Percentiles rank a stretch among this genome's conserved stretches.
These are phyloP conservation scores for Kodamaea nitidulidarum DNA, from an alignment of 805 yeast genomes.

Conservation along the genomic window DNA sequence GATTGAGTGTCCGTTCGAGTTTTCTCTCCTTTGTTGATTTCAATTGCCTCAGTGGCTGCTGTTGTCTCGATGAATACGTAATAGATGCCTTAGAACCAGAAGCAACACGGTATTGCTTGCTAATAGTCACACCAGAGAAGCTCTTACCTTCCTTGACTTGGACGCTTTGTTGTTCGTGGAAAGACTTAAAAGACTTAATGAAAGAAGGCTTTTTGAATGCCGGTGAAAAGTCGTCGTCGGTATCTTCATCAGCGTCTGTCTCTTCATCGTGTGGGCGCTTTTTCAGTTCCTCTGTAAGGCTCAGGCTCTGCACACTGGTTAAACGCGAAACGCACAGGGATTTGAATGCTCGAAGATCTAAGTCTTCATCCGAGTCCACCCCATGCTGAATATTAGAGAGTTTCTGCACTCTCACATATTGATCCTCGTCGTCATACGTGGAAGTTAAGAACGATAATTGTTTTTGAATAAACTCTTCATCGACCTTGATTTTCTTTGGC, in stretches of 20 bases:
- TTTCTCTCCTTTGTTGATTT: slow-evolving; percentile 25
- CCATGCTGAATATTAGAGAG: slow-evolving; percentile 36
- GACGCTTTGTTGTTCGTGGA: slow-evolving; percentile 32
- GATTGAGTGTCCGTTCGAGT: slow-evolving; percentile 23
- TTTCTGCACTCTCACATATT: slow-evolving; percentile 27
- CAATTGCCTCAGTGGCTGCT: slow-evolving; percentile 20
- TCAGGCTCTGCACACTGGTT: slow-evolving; percentile 21
- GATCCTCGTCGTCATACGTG: slow-evolving; percentile 24
- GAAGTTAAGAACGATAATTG: slow-evolving; percentile 50
- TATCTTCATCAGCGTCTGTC: slow-evolving; percentile 22
- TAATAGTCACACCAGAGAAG: slow-evolving; percentile 48
- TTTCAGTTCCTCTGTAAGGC: slow-evolving; percentile 14
- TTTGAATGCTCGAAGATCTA: slow-evolving; percentile 46
- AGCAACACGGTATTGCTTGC: slow-evolving; percentile 51
- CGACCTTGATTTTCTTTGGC: slow-evolving; percentile 35
- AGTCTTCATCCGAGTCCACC: slow-evolving; percentile 32
- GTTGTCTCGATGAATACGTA: slow-evolving; percentile 44
- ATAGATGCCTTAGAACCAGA: slow-evolving; percentile 57
- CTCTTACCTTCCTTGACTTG: slow-evolving; percentile 38
- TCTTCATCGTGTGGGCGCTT: slow-evolving; percentile 14
- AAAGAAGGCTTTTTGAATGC: slow-evolving; percentile 44
- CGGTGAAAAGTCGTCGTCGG: slow-evolving; percentile 36
- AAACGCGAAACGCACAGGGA: slow-evolving; percentile 33
- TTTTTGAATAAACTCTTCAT: slow-evolving; percentile 53
- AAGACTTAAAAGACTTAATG: slow-evolving; percentile 43